These are phyloP conservation scores for Hypholoma sublateritium DNA, from an alignment of 768 basidiomycete species.

Conservation along the genomic window DNA sequence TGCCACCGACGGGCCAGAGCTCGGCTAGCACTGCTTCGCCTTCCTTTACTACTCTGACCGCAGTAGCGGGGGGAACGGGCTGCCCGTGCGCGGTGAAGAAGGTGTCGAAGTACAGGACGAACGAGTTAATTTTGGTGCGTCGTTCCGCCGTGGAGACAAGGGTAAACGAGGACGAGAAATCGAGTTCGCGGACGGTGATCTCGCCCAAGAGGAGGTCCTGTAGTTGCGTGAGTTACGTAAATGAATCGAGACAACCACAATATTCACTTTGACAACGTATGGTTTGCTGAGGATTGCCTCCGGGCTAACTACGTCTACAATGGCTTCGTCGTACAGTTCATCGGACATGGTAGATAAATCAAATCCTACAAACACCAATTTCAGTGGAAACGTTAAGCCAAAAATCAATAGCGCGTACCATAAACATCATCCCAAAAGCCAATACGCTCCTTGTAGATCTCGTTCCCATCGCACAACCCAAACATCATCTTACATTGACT, in stretches of 20 bases:
- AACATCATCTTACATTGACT: conserved; percentile 87
- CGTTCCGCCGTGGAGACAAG: conserved; percentile 64
- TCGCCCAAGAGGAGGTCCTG: conserved; percentile 77
- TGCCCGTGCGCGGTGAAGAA: conserved; percentile 73
- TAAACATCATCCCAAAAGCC: conserved; percentile 92
- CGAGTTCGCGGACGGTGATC: conserved; percentile 68
- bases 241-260: not conserved
- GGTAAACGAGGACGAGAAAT: conserved; percentile 77
- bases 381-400: not conserved
- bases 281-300: conserved; percentile 66
- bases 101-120: conserved; percentile 93
- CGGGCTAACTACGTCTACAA: conserved; percentile 76
- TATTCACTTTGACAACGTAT: conserved; percentile 62
- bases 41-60: conserved; percentile 57
- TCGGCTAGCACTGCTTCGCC: conserved; percentile 69
- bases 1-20: conserved; percentile 77
- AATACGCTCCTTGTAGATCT: conserved; percentile 78
- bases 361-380: conserved; percentile 56
- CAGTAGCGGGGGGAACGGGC: conserved; percentile 48
- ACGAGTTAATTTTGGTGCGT: conserved; percentile 68
- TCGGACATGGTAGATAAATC: conserved; percentile 82
- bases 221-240: not conserved
- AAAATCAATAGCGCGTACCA: conserved; percentile 43
- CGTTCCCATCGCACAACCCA: conserved; percentile 74
- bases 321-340: conserved; percentile 75